Conservation (phyloP, 768 basidiomycete genomes). For the Calocybe indica region DNA sequence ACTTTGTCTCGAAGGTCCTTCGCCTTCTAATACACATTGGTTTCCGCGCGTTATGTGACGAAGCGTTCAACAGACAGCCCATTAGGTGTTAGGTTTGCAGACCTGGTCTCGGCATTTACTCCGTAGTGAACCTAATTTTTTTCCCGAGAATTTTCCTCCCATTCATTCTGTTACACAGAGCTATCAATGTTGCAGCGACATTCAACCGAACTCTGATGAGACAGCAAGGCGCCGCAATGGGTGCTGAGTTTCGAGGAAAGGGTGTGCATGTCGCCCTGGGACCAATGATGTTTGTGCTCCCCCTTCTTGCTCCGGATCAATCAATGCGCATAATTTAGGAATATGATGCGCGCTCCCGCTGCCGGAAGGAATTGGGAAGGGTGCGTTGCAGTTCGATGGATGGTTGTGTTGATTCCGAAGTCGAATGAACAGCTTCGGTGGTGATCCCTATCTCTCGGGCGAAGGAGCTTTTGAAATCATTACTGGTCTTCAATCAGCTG, state of each 20-base stretch:
- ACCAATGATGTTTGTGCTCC: slow-evolving; percentile 37
- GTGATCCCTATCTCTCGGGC: slow-evolving; percentile 49
- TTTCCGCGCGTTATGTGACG: too few relatives aligned
- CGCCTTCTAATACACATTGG: too few relatives aligned
- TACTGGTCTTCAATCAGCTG: slow-evolving; percentile 44
- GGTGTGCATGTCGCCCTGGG: slow-evolving; percentile 51
- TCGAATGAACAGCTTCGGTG: slow-evolving; percentile 30
- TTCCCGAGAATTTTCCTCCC: neutral
- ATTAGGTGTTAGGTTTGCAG: slow-evolving; percentile 43
- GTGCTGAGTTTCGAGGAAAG: slow-evolving; percentile 54
- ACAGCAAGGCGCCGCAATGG: slow-evolving; percentile 49
- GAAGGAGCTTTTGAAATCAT: slow-evolving; percentile 51
- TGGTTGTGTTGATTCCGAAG: neutral
- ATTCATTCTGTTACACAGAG: slow-evolving; percentile 19
- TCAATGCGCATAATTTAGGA: slow-evolving; percentile 21
- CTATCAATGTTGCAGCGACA: slow-evolving; percentile 46
- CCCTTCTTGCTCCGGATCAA: neutral
- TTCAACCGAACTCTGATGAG: slow-evolving; percentile 53
- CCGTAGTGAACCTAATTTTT: slow-evolving; percentile 24
- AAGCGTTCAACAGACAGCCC: slow-evolving; percentile 29
- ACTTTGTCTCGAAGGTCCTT: slow-evolving; percentile 40
- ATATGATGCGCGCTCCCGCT: slow-evolving; percentile 37
- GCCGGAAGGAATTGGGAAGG: slow-evolving; percentile 51
- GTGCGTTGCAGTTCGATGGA: slow-evolving; percentile 15
- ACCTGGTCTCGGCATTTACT: slow-evolving; percentile 43